phyloP scores from a whole-genome alignment of 768 basidiomycete species.

The Baorangia bicolor region DNA sequence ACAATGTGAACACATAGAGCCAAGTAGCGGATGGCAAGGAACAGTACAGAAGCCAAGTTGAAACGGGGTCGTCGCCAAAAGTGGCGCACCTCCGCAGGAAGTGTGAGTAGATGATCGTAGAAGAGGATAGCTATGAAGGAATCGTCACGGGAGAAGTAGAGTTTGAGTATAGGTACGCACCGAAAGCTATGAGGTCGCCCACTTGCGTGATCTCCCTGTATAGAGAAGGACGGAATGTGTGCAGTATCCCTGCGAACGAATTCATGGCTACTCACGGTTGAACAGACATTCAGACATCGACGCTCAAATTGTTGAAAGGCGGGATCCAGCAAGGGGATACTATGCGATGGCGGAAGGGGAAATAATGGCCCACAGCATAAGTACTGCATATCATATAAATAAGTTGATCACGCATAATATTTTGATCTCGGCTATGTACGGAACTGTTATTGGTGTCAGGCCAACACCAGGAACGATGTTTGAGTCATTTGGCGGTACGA shows the following conservation, averaged over 20 bases:
- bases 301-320: background rate
- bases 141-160: background rate
- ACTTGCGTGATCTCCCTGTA: background rate
- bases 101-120: constrained; percentile 48
- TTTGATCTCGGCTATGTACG: too few relatives aligned
- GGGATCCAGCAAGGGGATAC: background rate
- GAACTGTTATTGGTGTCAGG: too few relatives aligned
- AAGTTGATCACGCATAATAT: too few relatives aligned
- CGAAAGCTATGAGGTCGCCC: background rate
- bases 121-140: constrained; percentile 29
- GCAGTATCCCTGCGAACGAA: too few relatives aligned
- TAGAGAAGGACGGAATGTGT: background rate
- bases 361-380: background rate
- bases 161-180: background rate
- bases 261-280: background rate
- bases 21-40: constrained; percentile 45
- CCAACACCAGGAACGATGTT: too few relatives aligned
- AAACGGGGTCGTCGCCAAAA: constrained; percentile 40
- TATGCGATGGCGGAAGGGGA: background rate
- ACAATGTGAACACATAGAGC: constrained; percentile 39
- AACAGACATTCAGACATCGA: constrained; percentile 2
- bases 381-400: background rate
- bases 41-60: constrained; percentile 37
- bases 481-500: too few relatives aligned
- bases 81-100: constrained; percentile 40